Evolutionary conservation across 2,329 filamentous ascomycete genomes (phyloP).

Genomic region (Amylocarpus encephaloides): DNA sequence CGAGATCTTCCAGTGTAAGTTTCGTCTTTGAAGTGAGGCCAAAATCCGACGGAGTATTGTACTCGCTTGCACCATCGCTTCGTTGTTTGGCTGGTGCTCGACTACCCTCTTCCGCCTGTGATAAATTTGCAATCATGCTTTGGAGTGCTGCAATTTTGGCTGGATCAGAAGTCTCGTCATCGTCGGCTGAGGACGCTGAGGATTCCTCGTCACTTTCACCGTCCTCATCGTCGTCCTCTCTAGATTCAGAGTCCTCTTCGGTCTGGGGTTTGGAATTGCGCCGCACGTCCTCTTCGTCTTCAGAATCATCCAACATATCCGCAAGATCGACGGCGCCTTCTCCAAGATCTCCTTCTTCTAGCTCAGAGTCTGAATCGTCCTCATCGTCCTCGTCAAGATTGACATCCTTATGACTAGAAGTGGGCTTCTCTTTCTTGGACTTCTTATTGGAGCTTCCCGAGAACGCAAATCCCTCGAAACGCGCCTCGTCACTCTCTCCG

Average conservation of each 20-base stretch:
- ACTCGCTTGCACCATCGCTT: constrained; percentile 48
- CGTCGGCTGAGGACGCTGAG: constrained; percentile 40
- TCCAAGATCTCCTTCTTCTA: constrained; percentile 64
- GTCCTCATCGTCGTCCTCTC: constrained; percentile 40
- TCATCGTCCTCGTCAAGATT: constrained; percentile 45
- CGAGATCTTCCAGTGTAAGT: constrained; percentile 62
- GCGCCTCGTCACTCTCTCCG: constrained; percentile 64
- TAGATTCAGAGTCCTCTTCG: constrained; percentile 34
- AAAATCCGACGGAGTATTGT: constrained; percentile 54
- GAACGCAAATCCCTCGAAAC: constrained; percentile 62
- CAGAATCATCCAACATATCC: constrained; percentile 27
- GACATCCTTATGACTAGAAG: constrained; percentile 38
- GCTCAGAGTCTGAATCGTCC: constrained; percentile 37
- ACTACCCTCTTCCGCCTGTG: constrained; percentile 29
- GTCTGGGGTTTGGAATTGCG: constrained; percentile 23
- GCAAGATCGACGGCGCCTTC: constrained; percentile 37
- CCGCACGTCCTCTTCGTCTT: constrained; percentile 35
- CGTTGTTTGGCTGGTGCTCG: constrained; percentile 25
- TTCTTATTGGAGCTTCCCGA: constrained; percentile 50
- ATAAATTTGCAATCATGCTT: constrained; percentile 62
- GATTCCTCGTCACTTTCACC: constrained; percentile 51
- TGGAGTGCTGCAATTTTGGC: constrained; percentile 57
- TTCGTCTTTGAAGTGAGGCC: constrained; percentile 47
- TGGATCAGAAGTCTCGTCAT: constrained; percentile 35
- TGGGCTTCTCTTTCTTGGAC: constrained; percentile 41